A percentile compares a stretch with the other conserved stretches of the same genome.
Evolutionary conservation across 140 eudicot genomes (phyloP).

Genomic region (Stevia rebaudiana): DNA sequence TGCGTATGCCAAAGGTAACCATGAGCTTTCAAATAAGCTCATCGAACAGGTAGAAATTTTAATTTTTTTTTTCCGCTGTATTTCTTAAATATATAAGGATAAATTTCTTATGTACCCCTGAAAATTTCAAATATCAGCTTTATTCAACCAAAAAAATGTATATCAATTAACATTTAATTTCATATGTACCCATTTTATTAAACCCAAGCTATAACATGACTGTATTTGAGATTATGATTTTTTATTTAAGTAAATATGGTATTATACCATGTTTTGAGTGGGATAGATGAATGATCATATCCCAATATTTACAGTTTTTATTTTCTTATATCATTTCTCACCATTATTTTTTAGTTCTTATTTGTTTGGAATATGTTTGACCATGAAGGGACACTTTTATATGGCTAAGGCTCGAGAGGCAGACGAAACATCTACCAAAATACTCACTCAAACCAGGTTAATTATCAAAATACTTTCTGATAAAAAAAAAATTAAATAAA

Average conservation of each 20-base stretch:
- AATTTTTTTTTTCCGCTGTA: neutral
- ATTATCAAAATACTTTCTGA: neutral
- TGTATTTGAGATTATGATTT: neutral
- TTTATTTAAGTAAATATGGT: neutral
- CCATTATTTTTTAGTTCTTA: neutral
- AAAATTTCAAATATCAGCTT: neutral
- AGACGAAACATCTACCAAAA: slow-evolving; percentile 51
- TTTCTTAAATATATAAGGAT: neutral
- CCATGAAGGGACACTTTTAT: slow-evolving; percentile 60
- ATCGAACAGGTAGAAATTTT: slow-evolving; percentile 40
- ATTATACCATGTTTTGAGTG: neutral
- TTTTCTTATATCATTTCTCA: neutral
- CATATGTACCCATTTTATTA: neutral
- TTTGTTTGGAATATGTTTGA: slow-evolving; percentile 12
- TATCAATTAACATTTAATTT: neutral
- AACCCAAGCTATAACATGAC: neutral
- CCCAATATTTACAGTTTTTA: neutral
- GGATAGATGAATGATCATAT: too few relatives aligned
- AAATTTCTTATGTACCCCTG: neutral
- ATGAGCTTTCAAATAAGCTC: slow-evolving; percentile 37
- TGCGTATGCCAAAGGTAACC: slow-evolving; percentile 44
- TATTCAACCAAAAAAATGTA: neutral
- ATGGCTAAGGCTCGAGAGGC: slow-evolving; percentile 67
- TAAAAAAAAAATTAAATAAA: neutral
- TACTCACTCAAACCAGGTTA: slow-evolving; percentile 56